Base-by-base conservation (phyloP, 495 filamentous ascomycete species). In the Aspergillus bridgeri region DNA sequence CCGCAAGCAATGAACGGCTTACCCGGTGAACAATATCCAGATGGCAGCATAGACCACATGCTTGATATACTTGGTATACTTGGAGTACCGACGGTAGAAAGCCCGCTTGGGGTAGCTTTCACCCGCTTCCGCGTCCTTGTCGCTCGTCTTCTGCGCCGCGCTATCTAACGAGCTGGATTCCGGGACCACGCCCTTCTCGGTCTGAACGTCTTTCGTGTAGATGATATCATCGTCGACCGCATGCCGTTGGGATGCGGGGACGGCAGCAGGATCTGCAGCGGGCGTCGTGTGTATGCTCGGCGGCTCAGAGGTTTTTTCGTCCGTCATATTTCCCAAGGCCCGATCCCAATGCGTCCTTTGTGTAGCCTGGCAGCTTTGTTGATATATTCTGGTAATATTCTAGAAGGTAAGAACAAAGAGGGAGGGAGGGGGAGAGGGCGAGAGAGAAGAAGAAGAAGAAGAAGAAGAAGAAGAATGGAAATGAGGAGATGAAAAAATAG, bases 1-100 rank as follows among this genome's bases (percentile, higher is more conserved):
- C 22, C 43, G 15, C 33, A 42, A 42, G 25, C 20, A 47, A 33
- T 46, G 24, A 54, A 46, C 42, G 42, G 75, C 81, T 74, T 66
- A 86, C 80, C 82, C 85, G 45, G 85, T 88, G 57, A 86, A 85
- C 45, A 87, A 38, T 13, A 83, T 60, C 74, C 77, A 85, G 46
- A 82, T 67, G 42, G 79, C 69, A 18, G 79, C 63, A 65, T 83
- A 77, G 46, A 78, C 67, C 18, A 77, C 65, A 56, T 80, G 67
- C 48, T 70, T 65, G 63, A 67, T 64, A 42, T 73, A 67, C 47
- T 56, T 53, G 17, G 43, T 64, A 42, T 73, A 67, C 47, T 56
- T 53, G 17, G 43, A 45, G 23, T 54, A 57, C 1, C 65, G 73
- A 47, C 65, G 61, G 15, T 63, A 57, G 33, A 61, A 54, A 1